phyloP scores from a whole-genome alignment of 192 early-diverging fungal genomes.

The Cetraspora pellucida region DNA sequence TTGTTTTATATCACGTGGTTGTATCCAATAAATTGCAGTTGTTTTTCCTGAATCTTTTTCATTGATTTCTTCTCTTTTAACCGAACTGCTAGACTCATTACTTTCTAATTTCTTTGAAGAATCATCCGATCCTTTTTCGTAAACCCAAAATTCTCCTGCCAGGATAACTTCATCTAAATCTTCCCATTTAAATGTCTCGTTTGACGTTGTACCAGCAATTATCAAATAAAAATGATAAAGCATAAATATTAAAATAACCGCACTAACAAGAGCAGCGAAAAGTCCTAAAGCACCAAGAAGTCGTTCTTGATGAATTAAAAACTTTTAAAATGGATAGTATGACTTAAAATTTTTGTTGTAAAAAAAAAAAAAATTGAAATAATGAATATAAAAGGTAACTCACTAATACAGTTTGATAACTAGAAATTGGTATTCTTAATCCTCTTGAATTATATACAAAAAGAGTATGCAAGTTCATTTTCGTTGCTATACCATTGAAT shows the following conservation, averaged over 20 bases:
- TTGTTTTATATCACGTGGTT: neutral
- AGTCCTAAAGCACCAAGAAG: conserved; percentile 55
- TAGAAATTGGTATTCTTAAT: conserved; percentile 25
- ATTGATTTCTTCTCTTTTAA: neutral
- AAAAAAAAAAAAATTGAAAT: neutral
- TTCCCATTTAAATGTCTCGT: conserved; percentile 62
- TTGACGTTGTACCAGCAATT: conserved; percentile 51
- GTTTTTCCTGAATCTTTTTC: neutral
- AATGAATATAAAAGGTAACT: conserved; percentile 20
- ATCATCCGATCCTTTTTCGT: neutral
- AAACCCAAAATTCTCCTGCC: conserved; percentile 42
- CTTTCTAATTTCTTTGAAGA: neutral
- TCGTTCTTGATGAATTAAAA: conserved; percentile 53
- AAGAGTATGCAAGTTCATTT: conserved; percentile 40
- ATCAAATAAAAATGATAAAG: conserved; percentile 54
- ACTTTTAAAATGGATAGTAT: conserved; percentile 33
- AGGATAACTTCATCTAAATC: conserved; percentile 53
- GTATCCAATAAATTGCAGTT: neutral
- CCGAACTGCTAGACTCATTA: neutral
- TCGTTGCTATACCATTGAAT: conserved; percentile 39
- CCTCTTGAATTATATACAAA: conserved; percentile 31
- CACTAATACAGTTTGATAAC: conserved; percentile 50
- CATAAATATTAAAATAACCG: conserved; percentile 52
- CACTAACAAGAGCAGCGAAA: conserved; percentile 47
- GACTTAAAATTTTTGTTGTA: neutral